Percentiles rank a stretch among this genome's conserved stretches.
phyloP scores from a whole-genome alignment of 2,329 filamentous ascomycete species.

The Aspergillus costaricaensis region DNA sequence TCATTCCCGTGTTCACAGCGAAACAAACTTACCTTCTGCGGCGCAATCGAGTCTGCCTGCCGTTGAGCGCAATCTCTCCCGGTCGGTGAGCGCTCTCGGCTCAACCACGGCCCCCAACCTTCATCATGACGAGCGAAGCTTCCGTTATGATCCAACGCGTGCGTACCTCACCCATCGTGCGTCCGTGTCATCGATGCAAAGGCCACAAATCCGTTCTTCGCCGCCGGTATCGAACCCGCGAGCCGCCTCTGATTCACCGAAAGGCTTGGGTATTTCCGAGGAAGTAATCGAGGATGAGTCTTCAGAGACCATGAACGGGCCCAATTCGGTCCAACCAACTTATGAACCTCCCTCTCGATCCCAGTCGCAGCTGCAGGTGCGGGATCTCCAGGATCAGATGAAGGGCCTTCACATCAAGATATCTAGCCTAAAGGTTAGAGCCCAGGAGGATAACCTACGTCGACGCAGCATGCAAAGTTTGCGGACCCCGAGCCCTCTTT shows the following conservation, averaged over 20 bases:
- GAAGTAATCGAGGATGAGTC: conserved; percentile 28
- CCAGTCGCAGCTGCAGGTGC: conserved; percentile 71
- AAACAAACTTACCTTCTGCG: conserved; percentile 56
- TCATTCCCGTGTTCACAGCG: conserved; percentile 64
- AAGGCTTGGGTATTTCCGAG: conserved; percentile 31
- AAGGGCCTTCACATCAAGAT: conserved; percentile 83
- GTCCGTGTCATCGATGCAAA: conserved; percentile 45
- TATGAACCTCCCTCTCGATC: conserved; percentile 61
- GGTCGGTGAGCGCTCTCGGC: conserved; percentile 63
- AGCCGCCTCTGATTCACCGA: conserved; percentile 24
- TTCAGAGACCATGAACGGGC: conserved; percentile 32
- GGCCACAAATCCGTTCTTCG: neutral
- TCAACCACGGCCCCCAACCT: conserved; percentile 36
- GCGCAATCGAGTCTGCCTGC: conserved; percentile 25
- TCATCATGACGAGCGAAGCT: conserved; percentile 36
- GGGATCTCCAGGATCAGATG: conserved; percentile 79
- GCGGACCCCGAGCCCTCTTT: conserved; percentile 76
- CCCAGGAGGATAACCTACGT: conserved; percentile 75
- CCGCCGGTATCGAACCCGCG: conserved; percentile 19
- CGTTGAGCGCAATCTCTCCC: conserved; percentile 49
- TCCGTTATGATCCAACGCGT: conserved; percentile 34
- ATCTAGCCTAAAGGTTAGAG: conserved; percentile 74
- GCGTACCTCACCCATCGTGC: conserved; percentile 37
- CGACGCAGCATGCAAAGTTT: conserved; percentile 75
- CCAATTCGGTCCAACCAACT: conserved; percentile 40